Evolutionary conservation across 345 rosid genomes (phyloP).

Genomic region (Heritiera fomes): DNA sequence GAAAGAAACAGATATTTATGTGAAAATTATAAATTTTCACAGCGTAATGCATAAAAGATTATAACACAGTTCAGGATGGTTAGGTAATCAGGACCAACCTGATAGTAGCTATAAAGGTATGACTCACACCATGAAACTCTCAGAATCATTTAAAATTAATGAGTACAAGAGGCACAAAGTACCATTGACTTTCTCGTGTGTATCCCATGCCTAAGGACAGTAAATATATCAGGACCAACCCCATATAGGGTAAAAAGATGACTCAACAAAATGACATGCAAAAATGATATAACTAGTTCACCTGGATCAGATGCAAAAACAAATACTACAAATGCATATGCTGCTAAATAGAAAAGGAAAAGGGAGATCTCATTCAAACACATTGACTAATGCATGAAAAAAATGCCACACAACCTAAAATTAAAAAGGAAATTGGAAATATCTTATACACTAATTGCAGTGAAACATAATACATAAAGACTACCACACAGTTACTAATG

Average conservation of each 20-base stretch:
- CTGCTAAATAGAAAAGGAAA: not conserved
- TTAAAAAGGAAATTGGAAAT: not conserved
- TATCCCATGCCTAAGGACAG: not conserved
- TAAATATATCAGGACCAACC: not conserved
- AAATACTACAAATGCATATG: not conserved
- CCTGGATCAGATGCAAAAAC: not conserved
- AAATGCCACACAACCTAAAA: not conserved
- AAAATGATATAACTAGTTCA: not conserved
- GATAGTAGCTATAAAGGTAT: not conserved
- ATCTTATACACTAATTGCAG: not conserved
- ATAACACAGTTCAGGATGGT: not conserved
- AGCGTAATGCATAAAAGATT: not conserved
- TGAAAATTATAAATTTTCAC: not conserved
- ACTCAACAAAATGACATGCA: not conserved
- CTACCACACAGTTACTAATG: not conserved
- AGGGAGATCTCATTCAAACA: not conserved
- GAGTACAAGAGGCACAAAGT: not conserved
- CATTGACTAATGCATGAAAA: not conserved
- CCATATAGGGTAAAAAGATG: not conserved
- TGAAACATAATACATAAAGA: not conserved
- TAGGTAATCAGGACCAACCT: not conserved
- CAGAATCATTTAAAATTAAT: not conserved
- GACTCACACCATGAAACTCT: not conserved
- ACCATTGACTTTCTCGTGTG: not conserved
- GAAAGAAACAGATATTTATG: not conserved